A percentile compares a stretch with the other conserved stretches of the same genome.
Evolutionary conservation across 192 early-diverging fungal genomes (phyloP).

Genomic region (Neocallimastix lanati): DNA sequence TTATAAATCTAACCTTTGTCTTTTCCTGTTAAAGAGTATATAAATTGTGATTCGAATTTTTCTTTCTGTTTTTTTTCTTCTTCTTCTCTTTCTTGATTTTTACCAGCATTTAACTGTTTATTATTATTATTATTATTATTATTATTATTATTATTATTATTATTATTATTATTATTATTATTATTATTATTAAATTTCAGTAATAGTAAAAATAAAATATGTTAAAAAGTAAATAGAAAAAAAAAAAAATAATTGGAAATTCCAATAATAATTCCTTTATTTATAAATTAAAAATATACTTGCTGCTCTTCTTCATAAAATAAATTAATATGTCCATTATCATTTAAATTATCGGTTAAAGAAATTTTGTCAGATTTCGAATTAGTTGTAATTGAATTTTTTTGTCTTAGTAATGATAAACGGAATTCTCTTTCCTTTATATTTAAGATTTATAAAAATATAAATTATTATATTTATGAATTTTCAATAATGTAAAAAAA

Average conservation of each 20-base stretch:
- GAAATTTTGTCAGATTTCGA: not conserved
- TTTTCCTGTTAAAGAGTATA: not conserved
- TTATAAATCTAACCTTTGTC: not conserved
- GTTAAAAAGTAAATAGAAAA: no score
- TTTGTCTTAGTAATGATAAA: not conserved
- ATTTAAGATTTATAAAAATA: not conserved
- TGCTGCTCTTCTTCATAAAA: not conserved
- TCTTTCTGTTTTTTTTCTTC: not conserved
- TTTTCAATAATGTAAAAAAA: no score
- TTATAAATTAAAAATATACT: not conserved
- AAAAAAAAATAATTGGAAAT: no score
- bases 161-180: no score
- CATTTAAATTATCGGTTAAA: not conserved
- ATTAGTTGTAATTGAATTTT: not conserved
- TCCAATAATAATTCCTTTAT: no score
- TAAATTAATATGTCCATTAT: not conserved
- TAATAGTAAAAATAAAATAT: no score
- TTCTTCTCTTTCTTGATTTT: not conserved
- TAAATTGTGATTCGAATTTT: not conserved
- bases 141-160: no score
- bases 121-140: no score
- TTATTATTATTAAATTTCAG: no score
- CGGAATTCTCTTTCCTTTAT: not conserved
- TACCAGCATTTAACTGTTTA: not conserved
- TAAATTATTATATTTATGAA: not conserved